A percentile compares a stretch with the other conserved stretches of the same genome.
phyloP scores from a whole-genome alignment of 768 basidiomycete genomes.

The Cystobasidium onofrii region DNA sequence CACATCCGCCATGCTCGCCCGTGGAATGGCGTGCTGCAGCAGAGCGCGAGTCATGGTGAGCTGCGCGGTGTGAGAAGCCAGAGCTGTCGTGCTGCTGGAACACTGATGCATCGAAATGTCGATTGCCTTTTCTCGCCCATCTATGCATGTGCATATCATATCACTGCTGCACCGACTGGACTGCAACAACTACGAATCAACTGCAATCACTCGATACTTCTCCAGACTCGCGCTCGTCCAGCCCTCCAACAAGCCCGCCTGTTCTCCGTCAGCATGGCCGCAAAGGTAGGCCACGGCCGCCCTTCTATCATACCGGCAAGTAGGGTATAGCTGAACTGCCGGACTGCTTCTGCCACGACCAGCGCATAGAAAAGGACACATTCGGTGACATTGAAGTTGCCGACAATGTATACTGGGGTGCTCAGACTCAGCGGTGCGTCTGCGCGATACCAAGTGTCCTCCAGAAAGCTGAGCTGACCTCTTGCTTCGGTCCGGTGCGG shows the following conservation, averaged over 20 bases:
- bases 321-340: not conserved
- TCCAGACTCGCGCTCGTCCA: not conserved
- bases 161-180: no score
- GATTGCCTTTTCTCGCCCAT: not conserved
- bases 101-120: not conserved
- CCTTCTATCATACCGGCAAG: not conserved
- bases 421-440: conserved; percentile 97
- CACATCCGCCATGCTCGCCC: not conserved
- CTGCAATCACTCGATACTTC: not conserved
- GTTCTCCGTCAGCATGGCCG: conserved; percentile 11
- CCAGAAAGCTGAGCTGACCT: no score
- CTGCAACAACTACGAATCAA: not conserved
- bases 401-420: conserved; percentile 87
- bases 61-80: no score
- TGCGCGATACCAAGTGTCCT: no score
- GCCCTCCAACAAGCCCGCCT: conserved; percentile 7
- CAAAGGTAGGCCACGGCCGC: not conserved
- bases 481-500: no score
- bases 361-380: conserved; percentile 55
- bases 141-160: not conserved
- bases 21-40: not conserved
- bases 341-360: not conserved
- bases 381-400: conserved; percentile 91
- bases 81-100: not conserved
- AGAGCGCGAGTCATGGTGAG: not conserved